Evolutionary conservation across 148 eudicot species (phyloP), one percentile per base, ranked within the genome.

Genomic region (Heliamphora exappendiculata): DNA sequence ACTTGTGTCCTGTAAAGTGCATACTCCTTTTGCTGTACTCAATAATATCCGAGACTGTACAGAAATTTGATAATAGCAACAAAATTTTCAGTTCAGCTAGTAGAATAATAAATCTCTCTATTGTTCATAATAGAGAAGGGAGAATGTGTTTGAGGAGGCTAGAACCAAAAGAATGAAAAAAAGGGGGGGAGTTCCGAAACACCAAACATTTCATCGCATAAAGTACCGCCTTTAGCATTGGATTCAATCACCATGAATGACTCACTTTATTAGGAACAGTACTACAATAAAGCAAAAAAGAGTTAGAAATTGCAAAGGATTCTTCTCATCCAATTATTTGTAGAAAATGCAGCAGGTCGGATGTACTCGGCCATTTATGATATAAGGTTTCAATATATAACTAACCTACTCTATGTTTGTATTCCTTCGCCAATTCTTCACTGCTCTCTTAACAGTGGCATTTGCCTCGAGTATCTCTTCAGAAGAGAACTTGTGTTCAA

Each of bases 401-500:
- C 65, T 82, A 72, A 76, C 84, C 75, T 74, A 67, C 79, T 95
- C 99, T 44, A 78, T 59, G 73, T 49, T 76, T 47, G 96, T 89
- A 72, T 87, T 86, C 84, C 85, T 88, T 79, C 75, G 79, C 99
- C 99, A 95, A 82, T 89, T 92, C 74, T 76, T 84, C 34, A 92
- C 84, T 29, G 99, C 96, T 79, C 79, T 86, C 63, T 75, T 82
- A 72, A 91, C 94, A 16, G 87, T 79, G 36, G 84, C 79, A 59
- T 87, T 81, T 10, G 97, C 99, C 73, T 86, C 82, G 5, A 68
- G 76, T 78, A 92, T 91, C 89, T 92, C 99, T 74, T 88, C 90
- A 22, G 89, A 85, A 17, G 89, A 83, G 76, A 92, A 95, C 79
- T 92, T 95, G 87, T 95, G 97, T 59, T 94, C 97, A 60, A 87